Conservation (phyloP, 345 rosid species). For the Aquilaria sinensis region DNA sequence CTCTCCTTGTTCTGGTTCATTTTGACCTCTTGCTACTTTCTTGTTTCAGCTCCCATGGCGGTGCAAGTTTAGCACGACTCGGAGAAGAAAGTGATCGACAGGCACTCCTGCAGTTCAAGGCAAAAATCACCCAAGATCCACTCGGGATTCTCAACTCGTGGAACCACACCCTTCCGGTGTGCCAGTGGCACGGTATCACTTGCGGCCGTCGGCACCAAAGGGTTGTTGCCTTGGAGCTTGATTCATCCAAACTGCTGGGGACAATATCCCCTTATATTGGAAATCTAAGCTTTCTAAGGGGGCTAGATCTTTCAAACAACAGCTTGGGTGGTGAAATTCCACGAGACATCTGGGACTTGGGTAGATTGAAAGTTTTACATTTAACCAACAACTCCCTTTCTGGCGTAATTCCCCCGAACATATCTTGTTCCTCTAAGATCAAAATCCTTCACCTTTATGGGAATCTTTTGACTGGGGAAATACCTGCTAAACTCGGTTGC, state of each 20-base stretch:
- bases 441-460: rapidly evolving
- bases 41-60: no score
- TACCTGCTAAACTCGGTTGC: no score
- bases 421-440: slow-evolving; percentile 15
- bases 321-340: slow-evolving; percentile 9
- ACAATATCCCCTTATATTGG: slow-evolving; percentile 16
- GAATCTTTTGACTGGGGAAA: slow-evolving; percentile 9
- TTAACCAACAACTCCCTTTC: slow-evolving; percentile 1
- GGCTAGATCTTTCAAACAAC: slow-evolving; percentile 2
- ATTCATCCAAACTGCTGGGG: background rate
- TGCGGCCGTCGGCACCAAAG: slow-evolving; percentile 15
- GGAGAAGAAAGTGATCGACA: background rate
- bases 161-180: slow-evolving; percentile 10
- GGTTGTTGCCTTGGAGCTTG: slow-evolving; percentile 7
- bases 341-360: slow-evolving; percentile 8
- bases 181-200: slow-evolving; percentile 15
- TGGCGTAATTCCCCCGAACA: slow-evolving; percentile 14
- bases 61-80: no score
- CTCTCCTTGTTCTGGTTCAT: background rate
- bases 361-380: background rate
- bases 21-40: no score
- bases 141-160: slow-evolving; percentile 10
- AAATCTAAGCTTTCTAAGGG: slow-evolving; percentile 18
- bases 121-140: slow-evolving; percentile 7
- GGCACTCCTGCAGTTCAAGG: slow-evolving; percentile 8